Evolutionary conservation across 192 early-diverging fungal genomes (phyloP).

Genomic region (Backusella liffmaniae): DNA sequence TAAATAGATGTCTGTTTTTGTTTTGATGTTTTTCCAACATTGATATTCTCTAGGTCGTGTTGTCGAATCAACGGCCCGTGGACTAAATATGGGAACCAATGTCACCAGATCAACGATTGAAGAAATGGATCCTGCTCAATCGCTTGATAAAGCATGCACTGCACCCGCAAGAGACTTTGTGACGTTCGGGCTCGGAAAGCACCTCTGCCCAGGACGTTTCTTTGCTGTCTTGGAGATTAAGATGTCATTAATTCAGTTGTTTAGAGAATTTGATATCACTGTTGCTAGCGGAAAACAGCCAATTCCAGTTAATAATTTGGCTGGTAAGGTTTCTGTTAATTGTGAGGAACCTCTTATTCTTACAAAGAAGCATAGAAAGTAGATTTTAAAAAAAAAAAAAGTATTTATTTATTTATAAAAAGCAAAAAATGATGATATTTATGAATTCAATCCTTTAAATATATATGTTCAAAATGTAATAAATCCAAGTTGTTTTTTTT

Average conservation of each 20-base stretch:
- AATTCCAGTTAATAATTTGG: constrained; percentile 5
- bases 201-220: constrained; percentile 27
- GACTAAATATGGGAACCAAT: constrained; percentile 18
- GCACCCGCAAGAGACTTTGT: constrained; percentile 12
- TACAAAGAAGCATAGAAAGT: background rate
- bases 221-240: constrained; percentile 35
- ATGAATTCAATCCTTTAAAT: background rate
- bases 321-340: constrained; percentile 9
- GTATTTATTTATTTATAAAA: background rate
- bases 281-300: background rate
- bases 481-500: background rate
- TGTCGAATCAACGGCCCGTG: constrained; percentile 16
- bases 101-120: background rate
- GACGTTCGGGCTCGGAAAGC: constrained; percentile 23
- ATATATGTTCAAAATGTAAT: background rate
- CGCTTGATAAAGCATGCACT: background rate
- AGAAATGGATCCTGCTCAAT: constrained; percentile 18
- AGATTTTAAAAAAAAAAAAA: background rate
- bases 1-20: background rate
- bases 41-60: background rate
- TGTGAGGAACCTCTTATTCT: constrained; percentile 11
- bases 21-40: background rate
- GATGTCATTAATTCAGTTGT: constrained; percentile 11
- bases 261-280: constrained; percentile 16
- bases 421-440: background rate